These are phyloP conservation scores for Tulasnella sp. DNA, from an alignment of 768 basidiomycete species.

Conservation along the genomic window DNA sequence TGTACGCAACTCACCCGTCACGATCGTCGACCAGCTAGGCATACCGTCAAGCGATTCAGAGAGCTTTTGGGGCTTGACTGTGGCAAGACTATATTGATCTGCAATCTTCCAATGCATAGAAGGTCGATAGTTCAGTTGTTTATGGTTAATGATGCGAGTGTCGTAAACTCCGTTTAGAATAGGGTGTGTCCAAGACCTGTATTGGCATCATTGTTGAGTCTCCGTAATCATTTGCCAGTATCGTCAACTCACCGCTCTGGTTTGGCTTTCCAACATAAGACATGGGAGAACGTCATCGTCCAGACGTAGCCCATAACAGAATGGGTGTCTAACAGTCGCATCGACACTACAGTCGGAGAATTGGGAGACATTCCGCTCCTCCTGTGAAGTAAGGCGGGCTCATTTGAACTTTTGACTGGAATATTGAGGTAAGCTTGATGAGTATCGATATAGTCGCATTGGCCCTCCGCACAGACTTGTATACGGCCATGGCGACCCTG, in stretches of 20 bases:
- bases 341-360: not conserved
- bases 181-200: not conserved
- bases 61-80: not conserved
- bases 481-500: not conserved
- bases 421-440: constrained; percentile 20
- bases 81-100: not conserved
- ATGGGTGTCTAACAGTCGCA: not conserved
- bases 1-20: not conserved
- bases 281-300: constrained; percentile 8
- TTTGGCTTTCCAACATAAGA: not conserved
- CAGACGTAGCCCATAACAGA: not conserved
- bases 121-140: not conserved
- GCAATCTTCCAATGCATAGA: not conserved
- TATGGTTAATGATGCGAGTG: not conserved
- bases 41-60: not conserved
- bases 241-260: not conserved
- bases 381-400: not conserved
- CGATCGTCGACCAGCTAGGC: not conserved
- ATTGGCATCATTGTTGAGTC: not conserved
- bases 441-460: not conserved
- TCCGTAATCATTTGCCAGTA: not conserved
- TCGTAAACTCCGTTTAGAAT: not conserved
- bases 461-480: not conserved
- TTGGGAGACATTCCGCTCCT: not conserved
- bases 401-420: not conserved